Conservation (phyloP, 192 early-diverging fungal genomes). For the Entomortierella parvispora region DNA sequence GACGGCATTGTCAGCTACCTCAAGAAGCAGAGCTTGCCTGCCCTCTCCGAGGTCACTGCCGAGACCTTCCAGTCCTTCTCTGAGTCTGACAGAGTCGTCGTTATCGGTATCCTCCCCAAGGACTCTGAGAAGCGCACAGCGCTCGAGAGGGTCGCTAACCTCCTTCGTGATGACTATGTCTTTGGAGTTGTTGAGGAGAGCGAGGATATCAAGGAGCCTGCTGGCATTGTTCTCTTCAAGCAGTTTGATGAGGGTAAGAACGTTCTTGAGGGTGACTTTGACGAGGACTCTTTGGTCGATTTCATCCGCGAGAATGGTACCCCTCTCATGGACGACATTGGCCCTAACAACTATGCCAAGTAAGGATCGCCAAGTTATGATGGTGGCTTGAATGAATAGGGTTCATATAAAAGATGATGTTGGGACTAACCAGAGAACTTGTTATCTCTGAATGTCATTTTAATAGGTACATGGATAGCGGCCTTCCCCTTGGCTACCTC, state of each 20-base stretch:
- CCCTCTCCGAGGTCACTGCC: conserved; percentile 74
- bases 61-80: conserved; percentile 81
- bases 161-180: conserved; percentile 84
- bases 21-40: conserved; percentile 92
- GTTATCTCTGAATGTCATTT: no score
- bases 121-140: conserved; percentile 71
- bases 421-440: no score
- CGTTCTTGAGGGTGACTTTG: conserved; percentile 69
- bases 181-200: conserved; percentile 84
- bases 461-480: conserved; percentile 87
- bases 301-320: conserved; percentile 87
- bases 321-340: conserved; percentile 91
- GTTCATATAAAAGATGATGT: no score
- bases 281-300: conserved; percentile 61
- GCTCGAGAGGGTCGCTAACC: conserved; percentile 77
- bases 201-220: conserved; percentile 63
- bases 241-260: conserved; percentile 90
- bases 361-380: no score
- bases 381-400: no score
- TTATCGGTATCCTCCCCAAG: conserved; percentile 83
- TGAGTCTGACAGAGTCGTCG: conserved; percentile 86
- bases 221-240: conserved; percentile 84
- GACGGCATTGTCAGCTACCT: conserved; percentile 91
- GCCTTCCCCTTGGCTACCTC: conserved; percentile 90
- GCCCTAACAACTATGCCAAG: conserved; percentile 87